Evolutionary conservation across 106 monocot genomes (phyloP).

Genomic region (Dioscorea zingiberensis): DNA sequence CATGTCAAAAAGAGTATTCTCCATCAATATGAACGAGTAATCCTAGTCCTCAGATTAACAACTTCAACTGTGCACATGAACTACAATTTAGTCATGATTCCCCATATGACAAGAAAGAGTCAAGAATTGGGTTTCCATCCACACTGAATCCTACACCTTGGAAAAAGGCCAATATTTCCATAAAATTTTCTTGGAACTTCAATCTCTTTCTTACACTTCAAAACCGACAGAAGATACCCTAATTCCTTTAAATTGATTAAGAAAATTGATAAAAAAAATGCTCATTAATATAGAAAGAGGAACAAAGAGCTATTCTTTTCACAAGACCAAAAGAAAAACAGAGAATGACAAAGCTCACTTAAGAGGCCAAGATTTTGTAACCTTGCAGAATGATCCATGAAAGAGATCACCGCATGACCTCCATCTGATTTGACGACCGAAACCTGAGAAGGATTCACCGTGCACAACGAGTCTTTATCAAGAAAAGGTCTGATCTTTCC

Average conservation of each 20-base stretch:
- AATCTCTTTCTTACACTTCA: no score
- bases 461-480: not conserved
- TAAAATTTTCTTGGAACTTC: not conserved
- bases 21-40: not conserved
- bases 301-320: not conserved
- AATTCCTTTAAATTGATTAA: not conserved
- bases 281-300: not conserved
- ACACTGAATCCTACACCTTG: not conserved
- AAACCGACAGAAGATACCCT: not conserved
- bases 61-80: not conserved
- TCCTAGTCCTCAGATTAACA: no score
- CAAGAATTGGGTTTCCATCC: not conserved
- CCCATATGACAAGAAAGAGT: not conserved
- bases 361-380: not conserved
- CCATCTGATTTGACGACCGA: constrained; percentile 2
- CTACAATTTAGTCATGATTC: not conserved
- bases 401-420: constrained; percentile 2
- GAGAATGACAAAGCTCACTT: not conserved
- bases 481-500: constrained; percentile 23
- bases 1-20: not conserved
- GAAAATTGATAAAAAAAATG: not conserved
- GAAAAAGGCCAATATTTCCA: not conserved
- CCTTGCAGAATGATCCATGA: not conserved
- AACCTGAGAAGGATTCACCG: not conserved
- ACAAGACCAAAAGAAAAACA: not conserved